phyloP scores from a whole-genome alignment of 139 green algal species.

The Limnomonas spitsbergensis region DNA sequence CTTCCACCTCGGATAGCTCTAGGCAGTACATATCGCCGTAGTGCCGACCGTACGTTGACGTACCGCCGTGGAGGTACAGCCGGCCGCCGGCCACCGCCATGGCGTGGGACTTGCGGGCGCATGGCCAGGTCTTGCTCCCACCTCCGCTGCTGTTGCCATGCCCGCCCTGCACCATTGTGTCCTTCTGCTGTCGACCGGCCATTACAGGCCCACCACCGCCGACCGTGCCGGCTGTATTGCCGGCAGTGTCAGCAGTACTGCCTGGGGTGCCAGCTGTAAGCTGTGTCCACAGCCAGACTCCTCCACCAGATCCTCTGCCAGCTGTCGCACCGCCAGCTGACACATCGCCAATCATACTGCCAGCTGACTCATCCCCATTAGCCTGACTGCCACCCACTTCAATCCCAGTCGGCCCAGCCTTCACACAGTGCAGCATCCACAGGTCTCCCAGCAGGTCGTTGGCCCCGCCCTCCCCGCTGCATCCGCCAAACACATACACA shows the following conservation, averaged over 20 bases:
- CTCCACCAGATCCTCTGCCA: background rate
- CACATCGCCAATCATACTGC: background rate
- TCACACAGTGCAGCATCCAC: constrained; percentile 24
- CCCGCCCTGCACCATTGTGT: background rate
- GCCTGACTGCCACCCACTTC: no score
- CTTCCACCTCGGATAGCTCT: constrained; percentile 13
- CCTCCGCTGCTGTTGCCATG: background rate
- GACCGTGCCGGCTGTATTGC: background rate
- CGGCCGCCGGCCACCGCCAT: constrained; percentile 12
- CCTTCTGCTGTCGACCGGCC: no score
- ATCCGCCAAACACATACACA: constrained; percentile 34
- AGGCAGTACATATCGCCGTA: constrained; percentile 33
- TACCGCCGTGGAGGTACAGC: constrained; percentile 51
- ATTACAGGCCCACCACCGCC: no score
- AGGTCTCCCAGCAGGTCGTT: constrained; percentile 18
- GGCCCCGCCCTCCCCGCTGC: constrained; percentile 17
- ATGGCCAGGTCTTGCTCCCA: constrained; percentile 5
- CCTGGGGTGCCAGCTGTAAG: background rate
- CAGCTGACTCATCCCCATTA: no score
- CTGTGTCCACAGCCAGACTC: background rate
- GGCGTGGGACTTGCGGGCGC: constrained; percentile 39
- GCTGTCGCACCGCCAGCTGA: background rate
- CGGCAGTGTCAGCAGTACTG: no score
- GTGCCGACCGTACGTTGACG: constrained; percentile 32
- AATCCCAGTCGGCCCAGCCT: no score